phyloP scores from a whole-genome alignment of 2,329 filamentous ascomycete species.

The Fusarium sterilihyphosum region DNA sequence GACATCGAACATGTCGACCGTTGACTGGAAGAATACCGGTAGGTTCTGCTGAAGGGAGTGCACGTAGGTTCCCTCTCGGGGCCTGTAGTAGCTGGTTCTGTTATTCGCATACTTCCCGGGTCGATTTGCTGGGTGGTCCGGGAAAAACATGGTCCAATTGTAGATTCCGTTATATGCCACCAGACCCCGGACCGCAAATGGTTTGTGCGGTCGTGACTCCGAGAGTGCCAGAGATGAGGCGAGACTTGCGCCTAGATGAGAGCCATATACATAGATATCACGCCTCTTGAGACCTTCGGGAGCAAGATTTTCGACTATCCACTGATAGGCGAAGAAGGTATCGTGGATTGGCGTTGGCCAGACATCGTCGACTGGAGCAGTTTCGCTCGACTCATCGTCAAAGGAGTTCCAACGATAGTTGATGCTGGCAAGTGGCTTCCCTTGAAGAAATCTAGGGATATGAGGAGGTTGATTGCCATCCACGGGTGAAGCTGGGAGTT shows the following conservation, averaged over 20 bases:
- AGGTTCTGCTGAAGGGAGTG: slow-evolving; percentile 50
- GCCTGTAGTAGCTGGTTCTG: slow-evolving; percentile 13
- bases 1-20: slow-evolving; percentile 64
- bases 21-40: slow-evolving; percentile 58
- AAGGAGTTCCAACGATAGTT: slow-evolving; percentile 66
- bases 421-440: slow-evolving; percentile 62
- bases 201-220: slow-evolving; percentile 56
- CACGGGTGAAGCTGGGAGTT: slow-evolving; percentile 62
- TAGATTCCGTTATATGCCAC: slow-evolving; percentile 69
- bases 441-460: slow-evolving; percentile 55
- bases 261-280: slow-evolving; percentile 61
- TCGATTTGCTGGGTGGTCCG: slow-evolving; percentile 59
- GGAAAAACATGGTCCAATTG: slow-evolving; percentile 71
- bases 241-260: slow-evolving; percentile 66
- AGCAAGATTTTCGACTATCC: slow-evolving; percentile 58
- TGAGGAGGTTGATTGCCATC: slow-evolving; percentile 37
- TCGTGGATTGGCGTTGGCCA: slow-evolving; percentile 71
- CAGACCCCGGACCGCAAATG: slow-evolving; percentile 62
- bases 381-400: slow-evolving; percentile 21
- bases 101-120: slow-evolving; percentile 27
- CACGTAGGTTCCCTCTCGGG: slow-evolving; percentile 49
- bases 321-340: slow-evolving; percentile 62
- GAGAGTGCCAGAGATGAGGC: slow-evolving; percentile 67
- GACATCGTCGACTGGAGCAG: slow-evolving; percentile 38
- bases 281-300: slow-evolving; percentile 51